Evolutionary conservation across 1,284 basidiomycete species (phyloP), one percentile per base, ranked within the genome.

Genomic region (Phylloporus sp.): DNA sequence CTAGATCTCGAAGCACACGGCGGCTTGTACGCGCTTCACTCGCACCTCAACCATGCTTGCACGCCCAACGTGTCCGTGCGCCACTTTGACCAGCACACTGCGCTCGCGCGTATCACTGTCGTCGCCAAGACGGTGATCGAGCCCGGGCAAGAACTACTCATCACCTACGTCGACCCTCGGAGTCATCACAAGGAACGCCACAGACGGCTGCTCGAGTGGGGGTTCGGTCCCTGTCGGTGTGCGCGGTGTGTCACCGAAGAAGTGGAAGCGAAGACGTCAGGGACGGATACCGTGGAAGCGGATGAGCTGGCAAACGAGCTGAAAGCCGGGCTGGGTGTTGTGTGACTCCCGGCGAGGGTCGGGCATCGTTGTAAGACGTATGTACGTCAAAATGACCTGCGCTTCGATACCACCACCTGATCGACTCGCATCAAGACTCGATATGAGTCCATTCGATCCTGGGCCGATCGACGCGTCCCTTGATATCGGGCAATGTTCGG

Each of bases 1-100:
- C n/a, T 66, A 92, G 91, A 96, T 74, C 81, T 94, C 63, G 95
- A 96, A 77, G 87, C 89, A 4, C 93, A 94, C 65, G 95, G 95
- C 7, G 95, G 94, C 3, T 80, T 96, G 15, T 96, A 96, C 76
- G 83, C 85, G 11, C 83, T 97, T 13, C 94, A 97, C 76, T 91
- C 93, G 3, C 93, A 96, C 72, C 75, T 96, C 46, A 96, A 96
- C 77, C 95, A 96, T 75, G 84, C 84, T 20, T 97, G 94, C 76
- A 74, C 78, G 6, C 93, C 95, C 1, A 95, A 94, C 73, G 70
- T 92, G 51, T 89, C 90, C 42, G 87, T 92, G 28, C 86, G 85
- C 24, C 94, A 90, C 72, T 77, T 87, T 64, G 82, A 92, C 75
- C 85, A 85, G 68, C 85, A 87, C 61, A 84, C 82, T 28, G 82